Conservation (phyloP, 1,139 yeast genomes). For the Candida pseudocylindracea region DNA sequence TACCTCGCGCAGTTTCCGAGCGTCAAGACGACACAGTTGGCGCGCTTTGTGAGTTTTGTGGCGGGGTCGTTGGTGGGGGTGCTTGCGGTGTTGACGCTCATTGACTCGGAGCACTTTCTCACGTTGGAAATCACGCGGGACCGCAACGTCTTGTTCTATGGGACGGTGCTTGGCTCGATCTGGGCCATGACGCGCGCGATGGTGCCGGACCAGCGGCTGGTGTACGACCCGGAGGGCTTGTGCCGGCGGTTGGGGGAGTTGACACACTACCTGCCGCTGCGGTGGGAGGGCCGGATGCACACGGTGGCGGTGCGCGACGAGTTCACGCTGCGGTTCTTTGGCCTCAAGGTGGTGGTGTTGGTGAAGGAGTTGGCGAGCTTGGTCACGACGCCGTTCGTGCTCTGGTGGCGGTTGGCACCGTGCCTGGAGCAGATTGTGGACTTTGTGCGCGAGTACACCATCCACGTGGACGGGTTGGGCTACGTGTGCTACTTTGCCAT, state of each 20-base stretch:
- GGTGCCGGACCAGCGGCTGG: slow-evolving; percentile 11
- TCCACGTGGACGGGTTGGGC: slow-evolving; percentile 87
- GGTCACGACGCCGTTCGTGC: slow-evolving; percentile 63
- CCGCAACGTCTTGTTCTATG: slow-evolving; percentile 64
- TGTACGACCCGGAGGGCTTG: slow-evolving; percentile 83
- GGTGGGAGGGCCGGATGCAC: slow-evolving; percentile 73
- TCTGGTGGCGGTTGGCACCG: slow-evolving; percentile 65
- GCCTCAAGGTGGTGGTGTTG: slow-evolving; percentile 50
- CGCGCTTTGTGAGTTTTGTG: slow-evolving; percentile 49
- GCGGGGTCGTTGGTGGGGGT: slow-evolving; percentile 84
- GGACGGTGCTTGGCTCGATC: slow-evolving; percentile 65
- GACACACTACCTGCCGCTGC: slow-evolving; percentile 75
- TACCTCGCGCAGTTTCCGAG: slow-evolving; percentile 90
- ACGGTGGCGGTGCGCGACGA: slow-evolving; percentile 67
- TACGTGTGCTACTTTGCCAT: slow-evolving; percentile 88
- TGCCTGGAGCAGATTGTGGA: slow-evolving; percentile 61
- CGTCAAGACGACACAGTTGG: slow-evolving; percentile 24
- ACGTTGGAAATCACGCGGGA: slow-evolving; percentile 76
- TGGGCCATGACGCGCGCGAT: slow-evolving; percentile 45
- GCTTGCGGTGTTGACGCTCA: slow-evolving; percentile 50
- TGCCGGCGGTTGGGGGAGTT: slow-evolving; percentile 56
- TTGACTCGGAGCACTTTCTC: slow-evolving; percentile 75
- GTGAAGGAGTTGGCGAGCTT: slow-evolving; percentile 63
- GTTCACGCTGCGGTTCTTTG: slow-evolving; percentile 48
- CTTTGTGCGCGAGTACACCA: slow-evolving; percentile 71